phyloP scores from a whole-genome alignment of 768 basidiomycete genomes.

The Rickenella mellea region DNA sequence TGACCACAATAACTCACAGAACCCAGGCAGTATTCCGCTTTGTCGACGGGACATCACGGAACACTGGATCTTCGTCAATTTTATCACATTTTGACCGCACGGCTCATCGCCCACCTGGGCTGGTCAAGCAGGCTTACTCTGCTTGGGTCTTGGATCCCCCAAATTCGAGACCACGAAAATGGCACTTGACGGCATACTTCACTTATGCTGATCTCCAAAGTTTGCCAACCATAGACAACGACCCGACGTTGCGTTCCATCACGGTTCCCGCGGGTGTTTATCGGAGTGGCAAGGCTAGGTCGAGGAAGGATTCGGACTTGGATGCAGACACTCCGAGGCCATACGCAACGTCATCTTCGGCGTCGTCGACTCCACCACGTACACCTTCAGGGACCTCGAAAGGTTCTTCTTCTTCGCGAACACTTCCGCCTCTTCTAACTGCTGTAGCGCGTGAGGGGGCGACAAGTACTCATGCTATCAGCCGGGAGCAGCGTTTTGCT shows the following conservation, averaged over 20 bases:
- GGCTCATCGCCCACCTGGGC: constrained; percentile 41
- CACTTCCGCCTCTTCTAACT: not conserved
- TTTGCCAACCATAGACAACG: constrained; percentile 29
- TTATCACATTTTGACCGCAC: constrained; percentile 50
- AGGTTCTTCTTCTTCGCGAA: constrained; percentile 3
- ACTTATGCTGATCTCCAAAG: constrained; percentile 27
- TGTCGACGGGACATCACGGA: constrained; percentile 45
- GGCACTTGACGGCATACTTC: constrained; percentile 50
- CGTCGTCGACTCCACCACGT: constrained; percentile 16
- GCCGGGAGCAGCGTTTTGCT: constrained; percentile 22
- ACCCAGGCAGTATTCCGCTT: constrained; percentile 35
- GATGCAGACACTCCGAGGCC: constrained; percentile 3
- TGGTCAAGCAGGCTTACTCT: constrained; percentile 68
- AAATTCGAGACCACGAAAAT: constrained; percentile 44
- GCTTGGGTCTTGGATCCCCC: constrained; percentile 43
- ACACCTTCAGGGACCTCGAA: constrained; percentile 10
- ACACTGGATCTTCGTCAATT: constrained; percentile 39
- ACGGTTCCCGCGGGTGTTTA: constrained; percentile 29
- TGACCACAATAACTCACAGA: constrained; percentile 4
- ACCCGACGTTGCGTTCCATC: constrained; percentile 24
- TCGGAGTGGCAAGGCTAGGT: constrained; percentile 30
- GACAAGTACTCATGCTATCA: not conserved
- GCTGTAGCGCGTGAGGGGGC: not conserved
- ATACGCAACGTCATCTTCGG: constrained; percentile 12
- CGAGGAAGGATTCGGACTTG: constrained; percentile 25